Evolutionary conservation across 2,329 filamentous ascomycete genomes (phyloP).

Genomic region (Stylonectria norvegica): DNA sequence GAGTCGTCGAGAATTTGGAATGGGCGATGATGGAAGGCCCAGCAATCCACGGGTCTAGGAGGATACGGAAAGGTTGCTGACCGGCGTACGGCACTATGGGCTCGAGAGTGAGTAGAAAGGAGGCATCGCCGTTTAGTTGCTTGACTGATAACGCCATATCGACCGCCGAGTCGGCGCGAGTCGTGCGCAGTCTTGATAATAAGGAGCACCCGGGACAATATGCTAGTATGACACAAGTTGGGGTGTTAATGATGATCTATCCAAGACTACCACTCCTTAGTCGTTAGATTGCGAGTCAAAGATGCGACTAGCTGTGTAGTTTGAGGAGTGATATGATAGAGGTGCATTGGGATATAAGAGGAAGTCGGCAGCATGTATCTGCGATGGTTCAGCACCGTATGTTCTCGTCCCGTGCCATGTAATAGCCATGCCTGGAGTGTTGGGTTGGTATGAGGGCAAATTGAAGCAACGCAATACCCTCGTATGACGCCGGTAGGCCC

Average conservation of each 20-base stretch:
- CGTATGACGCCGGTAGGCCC: too few species aligned
- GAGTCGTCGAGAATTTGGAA: conserved; percentile 57
- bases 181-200: too few species aligned
- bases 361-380: background rate
- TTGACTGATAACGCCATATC: conserved; percentile 61
- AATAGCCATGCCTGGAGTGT: background rate
- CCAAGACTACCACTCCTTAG: background rate
- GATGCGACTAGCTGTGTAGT: background rate
- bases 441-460: background rate
- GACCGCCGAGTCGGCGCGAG: background rate
- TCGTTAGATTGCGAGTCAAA: background rate
- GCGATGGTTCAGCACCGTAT: background rate
- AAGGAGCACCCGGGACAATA: too few species aligned
- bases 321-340: background rate
- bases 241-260: background rate
- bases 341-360: background rate
- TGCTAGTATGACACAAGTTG: background rate
- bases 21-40: conserved; percentile 59
- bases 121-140: conserved; percentile 62
- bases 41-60: conserved; percentile 69
- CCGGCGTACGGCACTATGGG: conserved; percentile 38
- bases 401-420: background rate
- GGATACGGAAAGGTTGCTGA: conserved; percentile 56
- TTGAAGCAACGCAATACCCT: background rate
- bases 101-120: conserved; percentile 62